These are phyloP conservation scores for Arthroderma sp. DNA, from an alignment of 2,329 filamentous ascomycete genomes.

Conservation along the genomic window DNA sequence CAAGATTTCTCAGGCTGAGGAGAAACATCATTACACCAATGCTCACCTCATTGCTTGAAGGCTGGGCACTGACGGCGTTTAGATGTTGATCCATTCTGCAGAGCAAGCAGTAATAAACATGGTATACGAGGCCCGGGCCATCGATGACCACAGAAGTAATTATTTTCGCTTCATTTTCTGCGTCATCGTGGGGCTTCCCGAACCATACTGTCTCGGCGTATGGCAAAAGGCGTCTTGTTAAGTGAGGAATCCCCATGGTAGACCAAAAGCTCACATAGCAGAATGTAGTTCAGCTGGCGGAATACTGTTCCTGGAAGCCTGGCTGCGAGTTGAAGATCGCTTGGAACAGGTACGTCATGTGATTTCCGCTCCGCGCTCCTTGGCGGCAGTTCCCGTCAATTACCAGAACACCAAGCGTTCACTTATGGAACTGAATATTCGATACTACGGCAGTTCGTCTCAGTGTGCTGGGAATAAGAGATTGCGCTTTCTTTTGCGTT, in stretches of 20 bases:
- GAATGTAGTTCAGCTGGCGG: background rate
- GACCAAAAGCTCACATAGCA: background rate
- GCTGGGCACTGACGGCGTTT: conserved; percentile 40
- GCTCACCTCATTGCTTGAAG: conserved; percentile 52
- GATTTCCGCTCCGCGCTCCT: too few relatives aligned
- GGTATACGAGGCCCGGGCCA: conserved; percentile 65
- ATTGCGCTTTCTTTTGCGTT: too few relatives aligned
- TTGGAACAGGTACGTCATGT: too few relatives aligned
- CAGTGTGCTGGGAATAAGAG: too few relatives aligned
- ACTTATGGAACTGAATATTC: too few relatives aligned
- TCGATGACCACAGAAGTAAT: conserved; percentile 47
- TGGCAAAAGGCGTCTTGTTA: conserved; percentile 41
- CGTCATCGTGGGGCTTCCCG: conserved; percentile 2
- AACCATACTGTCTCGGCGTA: conserved; percentile 37
- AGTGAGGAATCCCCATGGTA: conserved; percentile 48
- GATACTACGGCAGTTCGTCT: too few relatives aligned
- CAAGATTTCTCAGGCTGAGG: conserved; percentile 40
- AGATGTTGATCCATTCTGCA: conserved; percentile 22
- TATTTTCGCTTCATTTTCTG: conserved; percentile 6
- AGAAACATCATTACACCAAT: conserved; percentile 50
- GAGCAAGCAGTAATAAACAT: conserved; percentile 50
- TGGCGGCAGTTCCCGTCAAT: too few relatives aligned
- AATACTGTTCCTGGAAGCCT: background rate
- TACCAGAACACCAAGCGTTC: too few relatives aligned
- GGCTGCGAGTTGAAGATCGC: background rate